Conservation (phyloP, 1,284 basidiomycete species). For the Moesziomyces sp. region DNA sequence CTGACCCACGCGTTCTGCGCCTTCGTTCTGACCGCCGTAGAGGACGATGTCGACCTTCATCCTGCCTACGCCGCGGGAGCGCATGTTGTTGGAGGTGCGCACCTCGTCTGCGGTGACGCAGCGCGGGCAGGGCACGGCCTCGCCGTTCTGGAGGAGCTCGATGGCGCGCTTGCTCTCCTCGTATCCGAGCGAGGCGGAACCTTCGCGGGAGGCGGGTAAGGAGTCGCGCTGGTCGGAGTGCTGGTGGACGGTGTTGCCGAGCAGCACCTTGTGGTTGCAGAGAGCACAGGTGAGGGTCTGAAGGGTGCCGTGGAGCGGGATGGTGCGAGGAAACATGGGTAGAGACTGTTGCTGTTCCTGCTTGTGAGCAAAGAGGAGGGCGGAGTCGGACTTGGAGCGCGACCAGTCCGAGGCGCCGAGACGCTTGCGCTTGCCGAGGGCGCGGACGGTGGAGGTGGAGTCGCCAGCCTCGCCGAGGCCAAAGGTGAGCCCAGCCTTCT, state of each 20-base stretch:
- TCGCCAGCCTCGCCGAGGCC: slow-evolving; percentile 58
- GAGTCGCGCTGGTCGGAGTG: slow-evolving; percentile 19
- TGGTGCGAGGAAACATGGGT: slow-evolving; percentile 76
- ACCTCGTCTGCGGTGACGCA: slow-evolving; percentile 79
- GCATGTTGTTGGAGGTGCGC: slow-evolving; percentile 80
- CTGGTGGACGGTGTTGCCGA: slow-evolving; percentile 42
- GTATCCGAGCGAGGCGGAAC: slow-evolving; percentile 32
- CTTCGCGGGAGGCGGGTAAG: slow-evolving; percentile 30
- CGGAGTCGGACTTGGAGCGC: slow-evolving; percentile 59
- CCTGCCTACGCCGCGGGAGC: slow-evolving; percentile 81
- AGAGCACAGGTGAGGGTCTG: slow-evolving; percentile 82
- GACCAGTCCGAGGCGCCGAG: slow-evolving; percentile 19
- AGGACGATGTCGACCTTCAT: slow-evolving; percentile 88
- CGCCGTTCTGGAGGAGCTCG: slow-evolving; percentile 70
- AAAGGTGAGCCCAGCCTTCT: slow-evolving; percentile 76
- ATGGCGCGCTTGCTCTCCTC: slow-evolving; percentile 52
- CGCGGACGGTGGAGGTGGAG: slow-evolving; percentile 45
- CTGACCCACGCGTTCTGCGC: slow-evolving; percentile 78
- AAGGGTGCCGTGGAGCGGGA: slow-evolving; percentile 89
- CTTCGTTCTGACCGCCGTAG: slow-evolving; percentile 89
- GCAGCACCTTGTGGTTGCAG: slow-evolving; percentile 74
- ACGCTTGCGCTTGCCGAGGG: slow-evolving; percentile 55
- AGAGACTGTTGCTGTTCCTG: slow-evolving; percentile 63
- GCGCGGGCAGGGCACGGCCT: slow-evolving; percentile 80
- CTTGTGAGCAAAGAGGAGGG: slow-evolving; percentile 41